Evolutionary conservation across 495 filamentous ascomycete genomes (phyloP).

Genomic region (Cudoniella acicularis): DNA sequence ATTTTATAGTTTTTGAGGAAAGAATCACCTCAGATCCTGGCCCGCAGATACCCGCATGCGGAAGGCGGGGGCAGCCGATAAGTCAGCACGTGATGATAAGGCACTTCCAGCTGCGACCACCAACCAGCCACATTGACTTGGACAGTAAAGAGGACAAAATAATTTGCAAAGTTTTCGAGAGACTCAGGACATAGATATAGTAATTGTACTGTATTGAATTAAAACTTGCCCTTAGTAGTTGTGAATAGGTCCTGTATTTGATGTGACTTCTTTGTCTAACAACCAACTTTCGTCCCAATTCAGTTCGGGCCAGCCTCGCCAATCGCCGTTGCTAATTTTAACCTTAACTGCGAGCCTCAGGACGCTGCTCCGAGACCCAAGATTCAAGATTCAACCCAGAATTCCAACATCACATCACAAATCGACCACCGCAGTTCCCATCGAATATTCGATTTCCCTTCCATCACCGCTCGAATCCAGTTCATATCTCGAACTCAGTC

Average conservation of each 20-base stretch:
- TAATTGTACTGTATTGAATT: no score
- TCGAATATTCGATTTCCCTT: constrained; percentile 1
- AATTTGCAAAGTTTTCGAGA: no score
- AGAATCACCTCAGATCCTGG: not conserved
- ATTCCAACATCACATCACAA: not conserved
- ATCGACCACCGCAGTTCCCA: not conserved
- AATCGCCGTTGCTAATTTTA: constrained; percentile 11
- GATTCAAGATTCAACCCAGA: constrained; percentile 1
- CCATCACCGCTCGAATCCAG: not conserved
- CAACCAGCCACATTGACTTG: no score
- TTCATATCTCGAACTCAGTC: constrained; percentile 7
- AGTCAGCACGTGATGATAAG: not conserved
- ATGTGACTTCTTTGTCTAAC: no score
- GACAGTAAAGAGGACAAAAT: no score
- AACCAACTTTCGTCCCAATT: not conserved
- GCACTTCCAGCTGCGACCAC: not conserved
- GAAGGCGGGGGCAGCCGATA: not conserved
- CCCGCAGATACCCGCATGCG: not conserved
- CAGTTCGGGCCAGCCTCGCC: not conserved
- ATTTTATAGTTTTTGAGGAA: not conserved
- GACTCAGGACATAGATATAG: no score
- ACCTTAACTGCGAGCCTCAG: constrained; percentile 1
- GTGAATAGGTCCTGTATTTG: not conserved
- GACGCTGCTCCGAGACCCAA: constrained; percentile 4
- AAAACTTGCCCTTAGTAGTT: not conserved